Conservation (phyloP, 164 flowering plant genomes). For the Vitis rupestris region DNA sequence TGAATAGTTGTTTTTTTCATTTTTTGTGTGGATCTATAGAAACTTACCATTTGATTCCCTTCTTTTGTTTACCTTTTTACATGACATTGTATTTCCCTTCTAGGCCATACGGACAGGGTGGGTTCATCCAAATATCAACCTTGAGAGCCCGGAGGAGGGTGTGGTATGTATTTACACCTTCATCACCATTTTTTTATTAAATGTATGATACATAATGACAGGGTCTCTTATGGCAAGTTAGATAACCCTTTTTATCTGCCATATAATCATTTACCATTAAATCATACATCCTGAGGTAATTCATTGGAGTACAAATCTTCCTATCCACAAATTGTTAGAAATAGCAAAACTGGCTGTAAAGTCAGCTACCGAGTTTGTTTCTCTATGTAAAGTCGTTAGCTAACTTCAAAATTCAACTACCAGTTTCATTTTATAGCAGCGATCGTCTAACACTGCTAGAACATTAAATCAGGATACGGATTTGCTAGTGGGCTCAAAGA, state of each 20-base stretch:
- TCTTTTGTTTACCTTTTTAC: background rate
- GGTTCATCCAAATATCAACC: slow-evolving; percentile 96
- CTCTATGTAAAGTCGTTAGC: no score
- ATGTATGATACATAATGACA: background rate
- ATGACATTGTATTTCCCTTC: background rate
- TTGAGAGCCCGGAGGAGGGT: slow-evolving; percentile 80
- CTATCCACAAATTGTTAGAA: no score
- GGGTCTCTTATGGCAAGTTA: background rate
- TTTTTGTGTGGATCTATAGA: no score
- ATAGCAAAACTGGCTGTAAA: no score
- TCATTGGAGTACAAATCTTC: no score
- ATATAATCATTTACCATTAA: no score
- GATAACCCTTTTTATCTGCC: background rate
- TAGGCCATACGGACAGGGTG: slow-evolving; percentile 96
- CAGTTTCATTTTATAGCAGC: background rate
- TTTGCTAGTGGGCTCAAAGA: slow-evolving; percentile 58
- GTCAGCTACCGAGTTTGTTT: no score
- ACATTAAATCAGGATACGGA: slow-evolving; percentile 36
- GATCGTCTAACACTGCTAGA: background rate
- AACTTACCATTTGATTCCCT: background rate
- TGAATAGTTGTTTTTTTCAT: no score
- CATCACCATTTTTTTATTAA: background rate
- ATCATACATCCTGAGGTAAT: no score
- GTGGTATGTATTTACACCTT: slow-evolving; percentile 54
- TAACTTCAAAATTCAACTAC: background rate